phyloP scores from a whole-genome alignment of 306 rosid genomes.

The Sesbania bispinosa region DNA sequence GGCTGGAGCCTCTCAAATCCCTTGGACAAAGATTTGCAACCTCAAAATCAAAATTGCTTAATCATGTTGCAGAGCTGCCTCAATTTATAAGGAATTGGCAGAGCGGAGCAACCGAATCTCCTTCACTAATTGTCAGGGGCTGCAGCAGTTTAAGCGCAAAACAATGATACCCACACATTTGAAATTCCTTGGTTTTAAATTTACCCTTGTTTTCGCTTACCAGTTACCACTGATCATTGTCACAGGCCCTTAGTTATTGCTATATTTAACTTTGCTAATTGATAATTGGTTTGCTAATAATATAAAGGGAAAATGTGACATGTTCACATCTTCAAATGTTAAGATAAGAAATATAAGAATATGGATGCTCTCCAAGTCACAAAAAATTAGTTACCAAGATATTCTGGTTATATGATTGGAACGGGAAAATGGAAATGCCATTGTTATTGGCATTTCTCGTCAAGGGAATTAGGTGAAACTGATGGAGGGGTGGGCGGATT shows the following conservation, averaged over 20 bases:
- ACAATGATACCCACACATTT: background rate
- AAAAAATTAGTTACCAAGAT: too few species aligned
- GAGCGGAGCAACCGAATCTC: background rate
- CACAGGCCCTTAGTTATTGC: background rate
- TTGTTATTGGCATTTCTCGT: too few species aligned
- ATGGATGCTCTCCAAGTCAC: too few species aligned
- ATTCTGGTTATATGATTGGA: too few species aligned
- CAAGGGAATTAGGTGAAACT: too few species aligned
- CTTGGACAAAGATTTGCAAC: background rate
- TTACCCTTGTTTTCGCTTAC: background rate
- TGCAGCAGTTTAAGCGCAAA: background rate
- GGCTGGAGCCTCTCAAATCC: background rate
- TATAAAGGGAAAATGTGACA: background rate
- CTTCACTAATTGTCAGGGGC: slow-evolving; percentile 10
- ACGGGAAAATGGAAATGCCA: too few species aligned
- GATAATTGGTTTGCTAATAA: background rate
- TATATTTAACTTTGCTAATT: slow-evolving; percentile 4
- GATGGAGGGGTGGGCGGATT: too few species aligned
- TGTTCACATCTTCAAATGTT: background rate
- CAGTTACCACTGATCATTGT: background rate
- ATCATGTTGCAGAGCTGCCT: background rate
- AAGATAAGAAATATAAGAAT: too few species aligned
- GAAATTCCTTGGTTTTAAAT: background rate
- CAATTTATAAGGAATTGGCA: background rate
- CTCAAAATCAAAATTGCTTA: slow-evolving; percentile 14